Evolutionary conservation across 306 rosid genomes (phyloP).

Genomic region (Cicer cuneatum): DNA sequence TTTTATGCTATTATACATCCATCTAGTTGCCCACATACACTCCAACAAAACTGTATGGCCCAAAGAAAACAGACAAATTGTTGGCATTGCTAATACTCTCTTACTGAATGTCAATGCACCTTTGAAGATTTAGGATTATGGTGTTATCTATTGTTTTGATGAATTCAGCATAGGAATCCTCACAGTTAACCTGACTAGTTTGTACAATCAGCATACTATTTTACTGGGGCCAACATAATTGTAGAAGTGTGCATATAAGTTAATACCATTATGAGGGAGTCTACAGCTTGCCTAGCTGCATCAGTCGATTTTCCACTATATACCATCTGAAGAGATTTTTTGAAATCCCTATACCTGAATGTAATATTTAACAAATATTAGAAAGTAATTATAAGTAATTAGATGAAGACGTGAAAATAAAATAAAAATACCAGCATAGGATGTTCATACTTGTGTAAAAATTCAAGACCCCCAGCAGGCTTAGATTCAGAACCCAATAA

Average conservation of each 20-base stretch:
- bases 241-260: constrained; percentile 26
- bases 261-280: constrained; percentile 73
- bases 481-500: constrained; percentile 90
- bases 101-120: not conserved
- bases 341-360: constrained; percentile 89
- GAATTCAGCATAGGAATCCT: constrained; percentile 4
- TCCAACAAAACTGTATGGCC: not conserved
- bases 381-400: constrained; percentile 33
- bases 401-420: constrained; percentile 33
- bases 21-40: not conserved
- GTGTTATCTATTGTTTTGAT: not conserved
- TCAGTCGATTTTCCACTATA: constrained; percentile 63
- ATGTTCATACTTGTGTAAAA: constrained; percentile 78
- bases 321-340: constrained; percentile 79
- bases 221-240: constrained; percentile 25
- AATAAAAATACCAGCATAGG: constrained; percentile 31
- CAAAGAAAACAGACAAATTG: not conserved
- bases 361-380: constrained; percentile 36
- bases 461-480: constrained; percentile 89
- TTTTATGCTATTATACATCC: not conserved
- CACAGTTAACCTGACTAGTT: not conserved
- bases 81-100: not conserved
- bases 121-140: not conserved
- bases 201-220: constrained; percentile 12
- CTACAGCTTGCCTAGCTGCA: constrained; percentile 79